Base-by-base conservation (phyloP, 106 monocot genomes). In the Dioscorea dumetorum region DNA sequence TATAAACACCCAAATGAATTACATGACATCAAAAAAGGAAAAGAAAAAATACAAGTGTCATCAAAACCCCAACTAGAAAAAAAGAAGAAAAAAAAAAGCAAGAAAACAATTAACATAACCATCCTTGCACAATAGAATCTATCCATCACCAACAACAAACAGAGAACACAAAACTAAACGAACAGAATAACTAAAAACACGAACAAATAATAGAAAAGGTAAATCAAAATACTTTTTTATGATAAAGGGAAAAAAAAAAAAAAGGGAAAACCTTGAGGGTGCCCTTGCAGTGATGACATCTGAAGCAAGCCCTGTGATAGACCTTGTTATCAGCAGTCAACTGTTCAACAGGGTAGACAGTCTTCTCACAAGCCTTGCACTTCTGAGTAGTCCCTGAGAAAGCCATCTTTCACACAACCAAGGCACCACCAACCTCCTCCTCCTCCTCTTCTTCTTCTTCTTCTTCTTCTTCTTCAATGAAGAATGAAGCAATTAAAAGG, bases 301-400 rank as follows among this genome's bases (percentile, higher is more conserved):
- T 73, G 62, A 87, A 87, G 74, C 87, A 87, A 18, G 83, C 54
- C 68, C 56, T 61, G 77, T 87, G 87, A 57, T 77, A 87, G 77
- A 83, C 73, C 48, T 64, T 68, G 70, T 49, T 53, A 63, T 87
- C 87, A 51, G 80, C 83, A 35, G 73, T 71, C 74, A 87, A 83
- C 74, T 83, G 74, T 24, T 87, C 87, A 63, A 87, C 76, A 32
- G 74, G 58, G 60, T 87, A 83, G 8, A 87, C 87, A 62, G 79
- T 87, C 87, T 83, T 83, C 63, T 80, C 83, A 80, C 87, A 87
- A 52, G 66, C 80, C 67, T 33, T 64, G 77, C 87, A 87, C 77
- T 87, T 87, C 76, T 87, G 83, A 22, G 77, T 83, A 34, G 87
- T 87, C 24, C 87, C 87, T 24, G 60, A 70, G 34, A 74, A 87